Percentiles rank a stretch among this genome's conserved stretches.
Conservation (phyloP, 306 rosid genomes). For the Quercus berberidifolia region DNA sequence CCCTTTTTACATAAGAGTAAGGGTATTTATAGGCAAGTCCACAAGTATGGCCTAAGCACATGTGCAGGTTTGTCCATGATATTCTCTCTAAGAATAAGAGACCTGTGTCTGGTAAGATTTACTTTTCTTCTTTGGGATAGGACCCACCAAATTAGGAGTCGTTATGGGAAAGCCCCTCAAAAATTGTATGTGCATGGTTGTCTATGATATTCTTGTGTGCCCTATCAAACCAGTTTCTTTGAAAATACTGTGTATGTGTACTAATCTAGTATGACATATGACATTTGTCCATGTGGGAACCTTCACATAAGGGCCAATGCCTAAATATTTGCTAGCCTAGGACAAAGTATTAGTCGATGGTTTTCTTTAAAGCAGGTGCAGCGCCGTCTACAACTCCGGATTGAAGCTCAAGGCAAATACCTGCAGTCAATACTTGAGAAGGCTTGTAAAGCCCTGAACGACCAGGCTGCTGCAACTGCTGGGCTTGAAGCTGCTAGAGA, state of each 20-base stretch:
- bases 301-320: not conserved
- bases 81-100: not conserved
- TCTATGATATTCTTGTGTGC: not conserved
- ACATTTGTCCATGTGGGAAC: not conserved
- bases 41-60: not conserved
- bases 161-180: not conserved
- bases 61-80: not conserved
- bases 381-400: conserved; percentile 56
- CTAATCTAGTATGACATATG: not conserved
- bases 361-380: conserved; percentile 38
- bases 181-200: not conserved
- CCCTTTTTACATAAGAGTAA: not conserved
- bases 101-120: not conserved
- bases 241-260: not conserved
- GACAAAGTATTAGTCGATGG: not conserved
- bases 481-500: conserved; percentile 51
- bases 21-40: not conserved
- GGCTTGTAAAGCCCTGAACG: conserved; percentile 45
- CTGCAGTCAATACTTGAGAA: conserved; percentile 60
- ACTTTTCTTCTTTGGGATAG: not conserved
- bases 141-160: not conserved
- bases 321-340: not conserved
- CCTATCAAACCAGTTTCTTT: not conserved
- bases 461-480: conserved; percentile 35
- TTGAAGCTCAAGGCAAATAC: conserved; percentile 61